Conservation (phyloP, 768 basidiomycete species). For the Lyophyllum shimeji region DNA sequence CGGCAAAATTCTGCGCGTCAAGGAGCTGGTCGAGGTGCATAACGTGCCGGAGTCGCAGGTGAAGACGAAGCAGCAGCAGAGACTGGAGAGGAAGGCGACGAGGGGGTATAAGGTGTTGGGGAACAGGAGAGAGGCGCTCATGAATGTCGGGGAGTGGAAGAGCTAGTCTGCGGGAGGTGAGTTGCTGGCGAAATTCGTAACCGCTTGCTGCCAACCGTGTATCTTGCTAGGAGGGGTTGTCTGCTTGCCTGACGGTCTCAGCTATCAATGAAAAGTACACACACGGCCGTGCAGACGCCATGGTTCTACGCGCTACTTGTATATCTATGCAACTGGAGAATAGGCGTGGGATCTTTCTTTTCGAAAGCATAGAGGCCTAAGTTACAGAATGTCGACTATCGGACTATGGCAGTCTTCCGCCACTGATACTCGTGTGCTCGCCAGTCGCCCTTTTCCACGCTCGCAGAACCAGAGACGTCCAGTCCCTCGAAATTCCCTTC, state of each 20-base stretch:
- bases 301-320: not conserved
- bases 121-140: constrained; percentile 29
- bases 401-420: too few species aligned
- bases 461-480: too few species aligned
- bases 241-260: not conserved
- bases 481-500: too few species aligned
- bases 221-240: not conserved
- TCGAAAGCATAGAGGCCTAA: too few species aligned
- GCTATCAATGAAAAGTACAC: not conserved
- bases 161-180: constrained; percentile 7
- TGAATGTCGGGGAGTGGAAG: constrained; percentile 22
- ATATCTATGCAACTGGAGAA: not conserved
- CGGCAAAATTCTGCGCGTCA: constrained; percentile 84
- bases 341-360: too few species aligned
- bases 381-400: too few species aligned
- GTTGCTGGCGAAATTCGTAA: not conserved
- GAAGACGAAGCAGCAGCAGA: constrained; percentile 68
- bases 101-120: constrained; percentile 67
- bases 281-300: not conserved
- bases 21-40: constrained; percentile 87
- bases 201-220: not conserved
- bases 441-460: too few species aligned
- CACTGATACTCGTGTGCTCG: too few species aligned
- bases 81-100: constrained; percentile 60
- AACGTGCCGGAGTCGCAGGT: constrained; percentile 75